Conservation (phyloP, 2,329 filamentous ascomycete genomes). For the Eurotiales sp. region DNA sequence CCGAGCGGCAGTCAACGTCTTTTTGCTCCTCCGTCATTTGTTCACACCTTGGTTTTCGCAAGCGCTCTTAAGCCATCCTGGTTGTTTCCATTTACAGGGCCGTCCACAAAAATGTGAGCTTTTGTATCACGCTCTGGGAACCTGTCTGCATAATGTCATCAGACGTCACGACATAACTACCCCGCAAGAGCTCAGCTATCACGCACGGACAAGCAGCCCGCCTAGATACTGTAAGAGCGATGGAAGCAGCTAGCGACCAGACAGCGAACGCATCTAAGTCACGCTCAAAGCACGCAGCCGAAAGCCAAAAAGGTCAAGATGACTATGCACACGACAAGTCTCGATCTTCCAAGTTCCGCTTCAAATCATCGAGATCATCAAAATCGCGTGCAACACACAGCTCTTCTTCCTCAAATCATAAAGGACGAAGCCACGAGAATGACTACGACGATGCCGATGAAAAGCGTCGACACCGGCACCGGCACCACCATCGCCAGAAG, state of each 20-base stretch:
- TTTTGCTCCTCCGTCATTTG: too few relatives aligned
- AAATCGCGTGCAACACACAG: constrained; percentile 10
- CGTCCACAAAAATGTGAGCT: neutral
- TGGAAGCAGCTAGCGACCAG: constrained; percentile 1
- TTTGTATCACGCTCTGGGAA: neutral
- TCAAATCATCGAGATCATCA: constrained; percentile 32
- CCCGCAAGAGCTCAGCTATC: neutral
- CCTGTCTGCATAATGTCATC: constrained; percentile 9
- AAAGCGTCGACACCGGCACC: constrained; percentile 20
- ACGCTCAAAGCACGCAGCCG: neutral
- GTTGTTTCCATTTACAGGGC: neutral
- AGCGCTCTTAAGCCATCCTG: too few relatives aligned
- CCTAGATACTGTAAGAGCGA: neutral
- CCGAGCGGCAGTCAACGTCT: too few relatives aligned
- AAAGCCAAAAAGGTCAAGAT: neutral
- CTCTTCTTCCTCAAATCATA: neutral
- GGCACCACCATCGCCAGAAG: constrained; percentile 23
- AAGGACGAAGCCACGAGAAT: constrained; percentile 1
- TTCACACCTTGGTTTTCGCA: too few relatives aligned
- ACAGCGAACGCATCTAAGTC: neutral
- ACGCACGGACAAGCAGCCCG: neutral
- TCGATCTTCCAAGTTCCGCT: constrained; percentile 28
- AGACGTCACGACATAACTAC: neutral
- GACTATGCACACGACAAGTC: constrained; percentile 7
- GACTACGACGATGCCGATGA: constrained; percentile 10